A percentile compares a stretch with the other conserved stretches of the same genome.
phyloP scores from a whole-genome alignment of 495 filamentous ascomycete genomes.

The Penicillium diatomitis region DNA sequence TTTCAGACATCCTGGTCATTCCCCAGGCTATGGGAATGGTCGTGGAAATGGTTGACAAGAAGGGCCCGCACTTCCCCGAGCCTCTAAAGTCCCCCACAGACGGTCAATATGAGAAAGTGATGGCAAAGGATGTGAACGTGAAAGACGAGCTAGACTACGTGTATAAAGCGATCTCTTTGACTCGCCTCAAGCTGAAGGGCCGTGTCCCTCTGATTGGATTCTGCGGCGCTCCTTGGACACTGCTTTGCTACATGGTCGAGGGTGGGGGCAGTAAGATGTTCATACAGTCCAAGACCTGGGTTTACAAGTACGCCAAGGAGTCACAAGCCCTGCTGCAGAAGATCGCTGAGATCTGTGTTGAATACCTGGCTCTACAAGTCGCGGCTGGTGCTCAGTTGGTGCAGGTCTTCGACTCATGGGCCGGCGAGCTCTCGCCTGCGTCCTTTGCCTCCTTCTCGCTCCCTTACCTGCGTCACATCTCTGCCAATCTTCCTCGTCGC shows the following conservation, averaged over 20 bases:
- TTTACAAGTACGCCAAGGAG: slow-evolving; percentile 79
- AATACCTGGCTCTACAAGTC: slow-evolving; percentile 88
- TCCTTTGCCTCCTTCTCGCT: slow-evolving; percentile 76
- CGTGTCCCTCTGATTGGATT: slow-evolving; percentile 94
- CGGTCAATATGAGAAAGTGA: slow-evolving; percentile 67
- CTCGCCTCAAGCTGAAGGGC: slow-evolving; percentile 76
- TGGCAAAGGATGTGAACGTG: slow-evolving; percentile 73
- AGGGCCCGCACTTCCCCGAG: slow-evolving; percentile 86
- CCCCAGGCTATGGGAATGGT: slow-evolving; percentile 96
- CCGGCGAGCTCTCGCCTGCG: slow-evolving; percentile 78
- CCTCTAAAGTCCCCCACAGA: slow-evolving; percentile 71
- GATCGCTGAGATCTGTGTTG: slow-evolving; percentile 85
- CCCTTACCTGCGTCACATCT: slow-evolving; percentile 79
- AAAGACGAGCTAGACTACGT: slow-evolving; percentile 81
- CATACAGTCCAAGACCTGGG: slow-evolving; percentile 85
- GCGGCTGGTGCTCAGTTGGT: slow-evolving; percentile 83
- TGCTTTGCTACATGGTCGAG: slow-evolving; percentile 98
- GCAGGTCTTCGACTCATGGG: slow-evolving; percentile 99
- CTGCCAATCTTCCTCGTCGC: slow-evolving; percentile 60
- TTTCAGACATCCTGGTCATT: slow-evolving; percentile 96
- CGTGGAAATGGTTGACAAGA: slow-evolving; percentile 94
- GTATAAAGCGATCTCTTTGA: slow-evolving; percentile 88
- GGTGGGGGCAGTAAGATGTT: slow-evolving; percentile 93
- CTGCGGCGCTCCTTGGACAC: slow-evolving; percentile 92
- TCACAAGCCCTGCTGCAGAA: slow-evolving; percentile 75